Conservation (phyloP, 1,139 yeast genomes). For the Taphrina confusa region DNA sequence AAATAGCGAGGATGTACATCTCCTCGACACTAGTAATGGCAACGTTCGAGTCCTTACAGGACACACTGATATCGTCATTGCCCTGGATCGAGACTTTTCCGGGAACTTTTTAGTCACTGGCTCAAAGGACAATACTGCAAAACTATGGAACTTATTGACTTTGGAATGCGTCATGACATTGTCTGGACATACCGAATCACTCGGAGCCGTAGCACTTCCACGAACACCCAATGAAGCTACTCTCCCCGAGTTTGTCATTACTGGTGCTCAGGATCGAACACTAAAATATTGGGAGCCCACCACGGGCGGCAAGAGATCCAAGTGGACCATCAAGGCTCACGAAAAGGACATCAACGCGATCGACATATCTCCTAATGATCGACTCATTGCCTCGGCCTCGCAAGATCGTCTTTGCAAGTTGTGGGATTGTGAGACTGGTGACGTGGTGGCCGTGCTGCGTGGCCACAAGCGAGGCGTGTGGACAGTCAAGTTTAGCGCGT, state of each 20-base stretch:
- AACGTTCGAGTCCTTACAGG: constrained; percentile 71
- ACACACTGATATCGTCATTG: constrained; percentile 80
- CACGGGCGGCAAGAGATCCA: constrained; percentile 53
- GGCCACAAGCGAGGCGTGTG: constrained; percentile 95
- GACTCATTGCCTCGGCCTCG: constrained; percentile 88
- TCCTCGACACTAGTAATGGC: constrained; percentile 54
- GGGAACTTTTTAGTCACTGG: constrained; percentile 91
- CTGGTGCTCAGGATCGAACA: constrained; percentile 88
- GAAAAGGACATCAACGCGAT: constrained; percentile 91
- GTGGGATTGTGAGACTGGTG: constrained; percentile 83
- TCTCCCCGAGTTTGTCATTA: constrained; percentile 70
- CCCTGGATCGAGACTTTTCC: constrained; percentile 72
- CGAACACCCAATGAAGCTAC: constrained; percentile 52
- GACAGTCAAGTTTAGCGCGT: constrained; percentile 81
- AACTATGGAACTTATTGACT: constrained; percentile 61
- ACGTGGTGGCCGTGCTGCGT: constrained; percentile 74
- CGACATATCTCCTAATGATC: constrained; percentile 86
- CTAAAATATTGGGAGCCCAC: constrained; percentile 75
- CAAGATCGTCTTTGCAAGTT: constrained; percentile 88
- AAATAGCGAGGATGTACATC: constrained; percentile 85
- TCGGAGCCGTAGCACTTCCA: constrained; percentile 79
- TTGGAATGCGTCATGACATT: constrained; percentile 58
- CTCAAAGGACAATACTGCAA: constrained; percentile 84
- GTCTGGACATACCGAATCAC: constrained; percentile 83
- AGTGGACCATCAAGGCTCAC: constrained; percentile 91